Evolutionary conservation across 2,329 filamentous ascomycete species (phyloP).

Genomic region (Westerdykella sp.): DNA sequence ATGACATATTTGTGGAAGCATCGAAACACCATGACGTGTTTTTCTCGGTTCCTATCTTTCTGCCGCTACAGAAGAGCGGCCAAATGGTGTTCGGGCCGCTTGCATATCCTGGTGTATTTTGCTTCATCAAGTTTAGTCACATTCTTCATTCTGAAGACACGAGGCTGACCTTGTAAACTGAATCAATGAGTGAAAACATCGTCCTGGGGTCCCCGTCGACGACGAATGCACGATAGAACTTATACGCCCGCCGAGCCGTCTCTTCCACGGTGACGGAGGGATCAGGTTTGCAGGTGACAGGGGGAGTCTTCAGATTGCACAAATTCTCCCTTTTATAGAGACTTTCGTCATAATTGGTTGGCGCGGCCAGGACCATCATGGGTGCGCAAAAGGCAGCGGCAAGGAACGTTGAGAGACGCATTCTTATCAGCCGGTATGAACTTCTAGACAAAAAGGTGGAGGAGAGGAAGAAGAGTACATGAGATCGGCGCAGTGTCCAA

Average conservation of each 20-base stretch:
- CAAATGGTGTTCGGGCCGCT: conserved; percentile 14
- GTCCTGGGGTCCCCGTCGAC: conserved; percentile 14
- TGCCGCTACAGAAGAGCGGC: conserved; percentile 13
- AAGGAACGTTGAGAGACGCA: conserved; percentile 7
- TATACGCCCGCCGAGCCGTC: conserved; percentile 12
- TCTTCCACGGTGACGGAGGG: conserved; percentile 10
- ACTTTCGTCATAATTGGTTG: conserved; percentile 2
- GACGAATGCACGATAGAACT: conserved; percentile 15
- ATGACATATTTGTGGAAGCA: conserved; percentile 14
- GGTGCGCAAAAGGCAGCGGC: conserved; percentile 6
- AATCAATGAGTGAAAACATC: conserved; percentile 17
- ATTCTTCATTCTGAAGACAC: not conserved
- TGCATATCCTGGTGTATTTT: conserved; percentile 6
- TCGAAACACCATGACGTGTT: conserved; percentile 15
- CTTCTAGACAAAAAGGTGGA: no score
- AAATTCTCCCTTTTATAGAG: conserved; percentile 11
- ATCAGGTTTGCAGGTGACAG: conserved; percentile 10
- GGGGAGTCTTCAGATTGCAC: conserved; percentile 13
- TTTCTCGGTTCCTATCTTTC: conserved; percentile 6
- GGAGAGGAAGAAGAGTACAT: no score
- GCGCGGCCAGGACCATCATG: conserved; percentile 11
- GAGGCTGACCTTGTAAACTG: conserved; percentile 9
- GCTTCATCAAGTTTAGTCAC: not conserved
- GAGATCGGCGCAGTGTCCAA: not conserved
- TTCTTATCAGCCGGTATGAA: not conserved